Evolutionary conservation across 164 flowering plant genomes (phyloP).

Genomic region (Chimonanthus praecox): DNA sequence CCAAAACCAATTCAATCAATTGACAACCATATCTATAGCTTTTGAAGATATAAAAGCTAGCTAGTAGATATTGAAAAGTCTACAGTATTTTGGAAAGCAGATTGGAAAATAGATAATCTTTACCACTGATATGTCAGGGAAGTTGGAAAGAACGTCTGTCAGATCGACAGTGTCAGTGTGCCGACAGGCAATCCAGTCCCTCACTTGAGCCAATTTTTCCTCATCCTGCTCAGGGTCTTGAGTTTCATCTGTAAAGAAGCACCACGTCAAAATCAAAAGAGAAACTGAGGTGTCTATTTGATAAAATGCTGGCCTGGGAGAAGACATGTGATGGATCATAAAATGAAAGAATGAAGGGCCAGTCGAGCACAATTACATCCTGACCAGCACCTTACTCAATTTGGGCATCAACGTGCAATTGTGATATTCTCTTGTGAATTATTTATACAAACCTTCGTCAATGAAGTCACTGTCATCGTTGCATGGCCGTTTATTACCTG

Average conservation of each 20-base stretch:
- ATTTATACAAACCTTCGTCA: constrained; percentile 43
- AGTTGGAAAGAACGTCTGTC: constrained; percentile 70
- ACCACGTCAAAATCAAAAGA: neutral
- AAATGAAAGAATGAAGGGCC: no score
- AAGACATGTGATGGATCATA: neutral
- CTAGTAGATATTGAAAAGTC: neutral
- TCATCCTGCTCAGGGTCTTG: constrained; percentile 74
- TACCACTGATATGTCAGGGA: constrained; percentile 86
- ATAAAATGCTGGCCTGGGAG: neutral
- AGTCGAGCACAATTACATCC: no score
- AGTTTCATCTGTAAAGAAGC: constrained; percentile 51
- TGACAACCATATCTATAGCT: neutral
- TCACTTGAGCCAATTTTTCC: constrained; percentile 52
- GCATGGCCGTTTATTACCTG: constrained; percentile 34
- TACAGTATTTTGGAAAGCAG: neutral
- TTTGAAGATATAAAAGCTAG: no score
- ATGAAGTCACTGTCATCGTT: constrained; percentile 31
- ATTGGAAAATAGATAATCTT: neutral
- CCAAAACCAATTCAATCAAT: neutral
- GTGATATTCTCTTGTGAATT: neutral
- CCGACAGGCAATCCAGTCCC: constrained; percentile 62
- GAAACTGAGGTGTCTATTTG: no score
- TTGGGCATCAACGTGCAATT: no score
- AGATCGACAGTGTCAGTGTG: constrained; percentile 56
- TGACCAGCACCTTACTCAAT: no score